Evolutionary conservation across 75 land plant genomes (phyloP), one percentile per base, ranked within the genome.

Genomic region (Pinus taeda): DNA sequence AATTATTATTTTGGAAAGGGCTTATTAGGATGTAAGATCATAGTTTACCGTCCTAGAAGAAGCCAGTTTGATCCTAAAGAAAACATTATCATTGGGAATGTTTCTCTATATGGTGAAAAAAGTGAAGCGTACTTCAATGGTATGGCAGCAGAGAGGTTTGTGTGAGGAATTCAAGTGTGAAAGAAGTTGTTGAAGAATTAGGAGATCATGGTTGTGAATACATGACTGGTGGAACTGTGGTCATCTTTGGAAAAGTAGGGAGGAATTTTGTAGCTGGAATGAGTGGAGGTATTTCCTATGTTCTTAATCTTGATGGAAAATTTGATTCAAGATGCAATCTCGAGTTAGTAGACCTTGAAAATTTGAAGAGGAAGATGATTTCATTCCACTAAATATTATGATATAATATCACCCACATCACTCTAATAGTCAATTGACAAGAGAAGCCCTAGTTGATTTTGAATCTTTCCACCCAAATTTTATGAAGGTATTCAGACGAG

Each of bases 1-100:
- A 97, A 97, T 84, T 97, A 97, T 60, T 97, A 97, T 86, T 97
- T 97, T 79, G 99, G 99, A 0, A 97, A 97, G 70, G 99, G 99
- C 15, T 81, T 97, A 26, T 26, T 26, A 26, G 26, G 26, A 26
- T 0, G 26, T 0, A 26, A 26, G 26, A 26, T 26, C 26, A 26
- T 26, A 26, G 26, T 26, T 26, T 26, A 26, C 26, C 26, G 0
- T 26, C 26, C 26, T 26, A 26, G 26, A 26, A 26, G 26, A 26
- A 26, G 26, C 26, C 26, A 26, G 26, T 26, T 26, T 26, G 26
- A 26, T 26, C 26, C 26, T 26, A 26, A 26, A 26, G 26, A 26
- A 26, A 26, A 26, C 26, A 26, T 26, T 26, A 26, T 26, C 26
- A 26, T 26, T 26, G 26, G 26, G 26, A 26, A 26, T 26, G 26